A percentile compares a stretch with the other conserved stretches of the same genome.
Conservation (phyloP, 2,329 filamentous ascomycete genomes). For the Clonostachys solani region DNA sequence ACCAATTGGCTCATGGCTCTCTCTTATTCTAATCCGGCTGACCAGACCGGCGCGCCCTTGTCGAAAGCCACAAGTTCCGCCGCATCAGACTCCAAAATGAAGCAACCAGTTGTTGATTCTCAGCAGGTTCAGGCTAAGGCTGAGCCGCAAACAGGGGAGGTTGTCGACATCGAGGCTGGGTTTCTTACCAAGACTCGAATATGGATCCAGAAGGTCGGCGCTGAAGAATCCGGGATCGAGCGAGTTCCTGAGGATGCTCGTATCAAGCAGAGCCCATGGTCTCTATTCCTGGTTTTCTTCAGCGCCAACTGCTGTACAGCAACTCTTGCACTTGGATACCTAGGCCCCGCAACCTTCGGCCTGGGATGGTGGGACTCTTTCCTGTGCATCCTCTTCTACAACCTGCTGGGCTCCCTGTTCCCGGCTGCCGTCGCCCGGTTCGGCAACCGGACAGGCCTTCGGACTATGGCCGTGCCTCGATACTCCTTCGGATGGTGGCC, state of each 20-base stretch:
- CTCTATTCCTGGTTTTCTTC: not conserved
- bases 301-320: not conserved
- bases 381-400: not conserved
- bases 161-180: too few species aligned
- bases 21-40: too few species aligned
- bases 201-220: not conserved
- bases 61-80: too few species aligned
- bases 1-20: too few species aligned
- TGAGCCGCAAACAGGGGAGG: too few species aligned
- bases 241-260: not conserved
- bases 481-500: constrained; percentile 70
- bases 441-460: constrained; percentile 65
- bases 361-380: not conserved
- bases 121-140: too few species aligned
- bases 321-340: not conserved
- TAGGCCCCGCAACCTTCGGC: not conserved
- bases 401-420: not conserved
- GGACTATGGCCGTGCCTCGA: constrained; percentile 71
- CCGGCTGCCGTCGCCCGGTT: constrained; percentile 28
- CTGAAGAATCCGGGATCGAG: not conserved
- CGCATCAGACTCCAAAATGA: too few species aligned
- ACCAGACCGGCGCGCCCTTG: too few species aligned
- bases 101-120: too few species aligned
- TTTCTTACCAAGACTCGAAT: not conserved
- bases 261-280: not conserved